Conservation (phyloP, 371 early-diverging fungal genomes). For the Chytridium lagenaria region DNA sequence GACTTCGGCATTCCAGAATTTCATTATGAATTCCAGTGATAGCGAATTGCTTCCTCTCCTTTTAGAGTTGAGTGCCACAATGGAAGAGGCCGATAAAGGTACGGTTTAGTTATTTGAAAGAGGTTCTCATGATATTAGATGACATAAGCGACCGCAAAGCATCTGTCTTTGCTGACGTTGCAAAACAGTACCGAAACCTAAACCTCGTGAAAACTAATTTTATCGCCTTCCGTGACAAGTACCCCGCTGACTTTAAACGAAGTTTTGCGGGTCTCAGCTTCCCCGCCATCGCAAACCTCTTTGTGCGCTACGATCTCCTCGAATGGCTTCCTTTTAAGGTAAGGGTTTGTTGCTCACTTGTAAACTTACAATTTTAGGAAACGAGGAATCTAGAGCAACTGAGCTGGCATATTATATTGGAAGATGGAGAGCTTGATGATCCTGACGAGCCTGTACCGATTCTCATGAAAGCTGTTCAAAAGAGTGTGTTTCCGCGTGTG, state of each 20-base stretch:
- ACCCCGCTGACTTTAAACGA: constrained; percentile 7
- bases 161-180: constrained; percentile 2
- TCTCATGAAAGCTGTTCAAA: constrained; percentile 6
- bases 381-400: not conserved
- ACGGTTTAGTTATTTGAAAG: not conserved
- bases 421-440: constrained; percentile 13
- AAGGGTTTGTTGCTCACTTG: not conserved
- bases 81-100: not conserved
- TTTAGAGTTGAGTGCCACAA: too few relatives aligned
- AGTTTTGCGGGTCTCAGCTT: constrained; percentile 14
- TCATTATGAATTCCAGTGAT: not conserved
- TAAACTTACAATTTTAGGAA: not conserved
- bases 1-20: not conserved
- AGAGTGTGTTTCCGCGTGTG: not conserved
- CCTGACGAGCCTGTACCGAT: not conserved
- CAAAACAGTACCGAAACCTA: constrained; percentile 16
- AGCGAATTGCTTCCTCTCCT: not conserved
- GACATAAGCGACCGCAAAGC: not conserved
- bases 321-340: constrained; percentile 4
- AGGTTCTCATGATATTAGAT: not conserved
- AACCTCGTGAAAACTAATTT: not conserved
- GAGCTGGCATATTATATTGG: not conserved
- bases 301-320: not conserved
- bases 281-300: not conserved
- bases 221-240: not conserved